Conservation (phyloP, 352 stramenopile species). For the Aphanomyces stellatus region DNA sequence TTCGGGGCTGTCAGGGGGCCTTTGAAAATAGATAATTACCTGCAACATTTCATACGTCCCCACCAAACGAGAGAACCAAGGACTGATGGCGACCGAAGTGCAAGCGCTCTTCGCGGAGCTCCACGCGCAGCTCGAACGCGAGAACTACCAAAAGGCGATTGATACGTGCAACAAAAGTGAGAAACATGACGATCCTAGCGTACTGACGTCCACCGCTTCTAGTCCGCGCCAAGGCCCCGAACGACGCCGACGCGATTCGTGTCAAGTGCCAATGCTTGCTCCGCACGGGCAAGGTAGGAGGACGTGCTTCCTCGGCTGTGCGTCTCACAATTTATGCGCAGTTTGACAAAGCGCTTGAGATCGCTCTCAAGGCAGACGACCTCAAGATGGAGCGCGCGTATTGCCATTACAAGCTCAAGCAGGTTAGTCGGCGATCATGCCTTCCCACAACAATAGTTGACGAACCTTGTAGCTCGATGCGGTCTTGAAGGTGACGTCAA, state of each 20-base stretch:
- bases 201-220: background rate
- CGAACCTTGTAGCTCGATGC: conserved; percentile 38
- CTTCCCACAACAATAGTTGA: background rate
- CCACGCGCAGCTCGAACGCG: conserved; percentile 54
- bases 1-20: too few species aligned
- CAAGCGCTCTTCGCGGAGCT: conserved; percentile 63
- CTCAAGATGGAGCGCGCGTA: conserved; percentile 60
- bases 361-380: conserved; percentile 60
- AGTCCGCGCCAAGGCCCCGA: conserved; percentile 65
- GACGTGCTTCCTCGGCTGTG: background rate
- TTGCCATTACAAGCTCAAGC: conserved; percentile 74
- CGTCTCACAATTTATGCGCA: conserved; percentile 19
- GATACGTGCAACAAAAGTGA: conserved; percentile 85
- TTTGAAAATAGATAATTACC: background rate
- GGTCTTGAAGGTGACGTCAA: conserved; percentile 35
- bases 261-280: conserved; percentile 80
- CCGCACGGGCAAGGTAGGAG: conserved; percentile 55
- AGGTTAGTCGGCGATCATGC: conserved; percentile 13
- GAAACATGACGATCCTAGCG: conserved; percentile 3
- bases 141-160: conserved; percentile 70
- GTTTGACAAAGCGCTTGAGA: conserved; percentile 79
- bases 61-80: background rate
- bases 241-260: conserved; percentile 50
- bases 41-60: conserved; percentile 2
- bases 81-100: conserved; percentile 4